Evolutionary conservation across 2,329 filamentous ascomycete genomes (phyloP), one percentile per base, ranked within the genome.

Genomic region (Diaporthe ilicicola): DNA sequence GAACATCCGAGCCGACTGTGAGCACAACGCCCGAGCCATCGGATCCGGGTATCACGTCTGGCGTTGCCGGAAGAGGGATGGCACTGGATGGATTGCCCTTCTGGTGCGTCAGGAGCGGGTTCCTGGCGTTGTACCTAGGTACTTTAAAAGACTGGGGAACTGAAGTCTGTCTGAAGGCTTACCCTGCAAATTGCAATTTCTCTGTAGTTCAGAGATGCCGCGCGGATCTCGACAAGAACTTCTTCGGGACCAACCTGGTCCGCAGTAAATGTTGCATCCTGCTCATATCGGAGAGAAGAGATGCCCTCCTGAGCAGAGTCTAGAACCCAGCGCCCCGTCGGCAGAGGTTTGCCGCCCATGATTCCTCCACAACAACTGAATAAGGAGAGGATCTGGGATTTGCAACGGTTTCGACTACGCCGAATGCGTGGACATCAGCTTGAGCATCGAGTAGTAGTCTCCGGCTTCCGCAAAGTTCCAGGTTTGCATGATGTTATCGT

Each of bases 181-280:
- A 37, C 24, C 50, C 70, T 78, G 79, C 83, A 81, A 64, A 87
- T 85, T 19, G 81, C 79, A 10, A 87, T 74, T 39, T 87, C 85
- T 29, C 85, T 80, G 71, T 86, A 86, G 72, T 87, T 87, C 64
- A 87, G 76, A 15, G 84, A 84, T 0, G 82, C 85, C 4, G 82
- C 85, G n/a, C 83, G 76, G 1, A 87, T 81, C 77, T 89, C 88
- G 74, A 92, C 88, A 5, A 92, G 81, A 5, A 91, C 88, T 56
- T 91, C 88, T 66, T 86, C 84, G 54, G 90, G 85, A 3, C 86
- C 88, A 2, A 90, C 75, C 69, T 86, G 78, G 17, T 71, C 39
- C n/a, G 50, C 59, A 9, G 56, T 51, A 7, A 42, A 68, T 42
- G 64, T 48, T 13, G 55, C 17, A 37, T 9, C 29, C 4, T 48